Evolutionary conservation across 2,329 filamentous ascomycete genomes (phyloP), one percentile per base, ranked within the genome.

Genomic region (Sporothrix dimorphospora): DNA sequence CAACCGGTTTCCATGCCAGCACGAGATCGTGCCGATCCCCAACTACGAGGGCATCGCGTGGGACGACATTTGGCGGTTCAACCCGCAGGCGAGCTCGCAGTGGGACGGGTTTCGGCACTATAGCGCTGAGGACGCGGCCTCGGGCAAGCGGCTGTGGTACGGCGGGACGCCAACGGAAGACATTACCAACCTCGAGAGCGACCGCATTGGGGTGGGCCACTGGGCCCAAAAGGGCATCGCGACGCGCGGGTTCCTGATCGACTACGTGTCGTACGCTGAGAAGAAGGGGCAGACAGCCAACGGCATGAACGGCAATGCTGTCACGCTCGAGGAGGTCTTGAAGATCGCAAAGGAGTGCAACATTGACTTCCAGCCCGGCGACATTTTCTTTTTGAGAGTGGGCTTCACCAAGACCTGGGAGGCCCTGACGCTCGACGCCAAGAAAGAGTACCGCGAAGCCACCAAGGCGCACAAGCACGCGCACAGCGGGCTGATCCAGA

Each of bases 381-480:
- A 90, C 73, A 86, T 90, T 49, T 80, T 90, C 63, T 83, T 90
- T 75, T 81, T 89, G 66, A 83, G 87, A 24, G 84, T 83, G 0
- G 87, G 87, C 11, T 88, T 85, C 80, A 83, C 83, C 1, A 79
- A 81, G 21, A 83, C 79, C 2, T 84, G 86, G 76, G 78, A 83
- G 4, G 76, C 77, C 9, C 77, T 83, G 2, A 75, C 80, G 0
- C 74, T 76, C 0, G 80, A 81, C 6, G 79, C 85, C 69, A 80
- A 83, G 27, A 77, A 76, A 1, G 75, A 81, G 9, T 75, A 83
- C 1, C 78, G 81, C 1, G 71, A 68, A 7, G 16, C 21, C 16
- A 70, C 69, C 14, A 45, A 51, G 27, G 42, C 16, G 19, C 55
- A 61, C 40, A 63, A 70, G 42, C 47, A 42, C 27, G 34, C n/a